Base-by-base conservation (phyloP, 176 grass and related monocot genomes). In the Triticum timopheevii region DNA sequence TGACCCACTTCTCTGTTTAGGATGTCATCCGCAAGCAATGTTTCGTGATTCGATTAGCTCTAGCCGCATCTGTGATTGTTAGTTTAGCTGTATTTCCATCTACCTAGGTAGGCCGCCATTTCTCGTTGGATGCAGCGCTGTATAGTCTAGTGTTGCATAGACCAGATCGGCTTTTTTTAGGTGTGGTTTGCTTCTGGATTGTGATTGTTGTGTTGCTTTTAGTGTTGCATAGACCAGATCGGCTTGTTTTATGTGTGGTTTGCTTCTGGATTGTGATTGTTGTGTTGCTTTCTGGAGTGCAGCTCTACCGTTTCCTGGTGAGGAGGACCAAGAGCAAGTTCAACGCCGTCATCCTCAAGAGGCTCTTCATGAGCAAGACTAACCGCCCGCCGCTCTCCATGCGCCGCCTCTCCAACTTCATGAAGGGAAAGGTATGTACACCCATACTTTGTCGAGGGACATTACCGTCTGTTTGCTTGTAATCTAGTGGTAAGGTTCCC, bases 331-430 rank as follows among this genome's bases (percentile, higher is more conserved):
- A 85, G 61, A 97, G 95, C 86, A 92, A 87, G 42, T 92, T 90
- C 61, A 97, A 97, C 61, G 95, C 88, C 1, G 90, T 94, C 39
- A 97, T 97, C 84, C 89, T 94, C 39, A 97, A 91, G 88, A 83
- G 92, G 86, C 92, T 97, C 67, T 97, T 97, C 59, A 97, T 97
- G 95, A 97, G 95, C 82, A 97, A 94, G 78, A 91, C 83, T 65
- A 97, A 97, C 84, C 84, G 84, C 27, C 95, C 95, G 0, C 90
- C 95, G 4, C 86, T 97, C 62, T 97, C 95, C n/a, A 69, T 97
- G 25, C 87, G 85, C 47, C 85, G 90, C 56, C 95, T 97, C 1
- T 25, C 56, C 72, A 92, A 73, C 12, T 97, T 97, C 78, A 97
- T 97, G 95, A 70, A 62, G 15, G 92, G 92, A 16, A 91, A 94